Percentiles rank a stretch among this genome's conserved stretches.
phyloP scores from a whole-genome alignment of 805 yeast species.

The Ogataea philodendri region DNA sequence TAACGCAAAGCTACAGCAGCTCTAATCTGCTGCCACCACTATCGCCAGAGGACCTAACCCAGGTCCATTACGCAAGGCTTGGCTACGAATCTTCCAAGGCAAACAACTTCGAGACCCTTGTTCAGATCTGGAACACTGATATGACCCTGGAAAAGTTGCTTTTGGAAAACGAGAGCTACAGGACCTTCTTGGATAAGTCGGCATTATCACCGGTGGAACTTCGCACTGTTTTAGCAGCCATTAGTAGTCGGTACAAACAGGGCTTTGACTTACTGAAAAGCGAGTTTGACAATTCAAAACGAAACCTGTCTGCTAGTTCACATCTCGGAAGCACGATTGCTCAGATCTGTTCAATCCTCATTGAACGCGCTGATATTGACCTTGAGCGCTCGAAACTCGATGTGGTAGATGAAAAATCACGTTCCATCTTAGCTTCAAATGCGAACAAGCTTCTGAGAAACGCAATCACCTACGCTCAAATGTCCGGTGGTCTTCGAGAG shows the following conservation, averaged over 20 bases:
- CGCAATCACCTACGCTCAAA: constrained; percentile 43
- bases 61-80: constrained; percentile 34
- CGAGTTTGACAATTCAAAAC: constrained; percentile 22
- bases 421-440: constrained; percentile 37
- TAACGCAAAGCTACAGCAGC: too few species aligned
- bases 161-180: constrained; percentile 43
- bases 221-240: constrained; percentile 36
- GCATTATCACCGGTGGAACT: constrained; percentile 39
- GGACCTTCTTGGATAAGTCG: constrained; percentile 41
- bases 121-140: constrained; percentile 35
- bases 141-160: constrained; percentile 38
- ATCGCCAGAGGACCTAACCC: constrained; percentile 30
- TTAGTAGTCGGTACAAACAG: constrained; percentile 38
- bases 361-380: constrained; percentile 54
- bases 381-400: constrained; percentile 43
- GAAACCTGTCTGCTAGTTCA: constrained; percentile 6
- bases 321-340: constrained; percentile 25
- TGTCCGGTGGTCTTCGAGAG: constrained; percentile 53
- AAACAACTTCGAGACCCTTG: constrained; percentile 29
- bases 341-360: constrained; percentile 41
- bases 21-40: constrained; percentile 35
- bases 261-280: constrained; percentile 38
- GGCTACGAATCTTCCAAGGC: constrained; percentile 32
- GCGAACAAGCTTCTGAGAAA: constrained; percentile 43
- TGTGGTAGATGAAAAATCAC: constrained; percentile 32